phyloP scores from a whole-genome alignment of 2,329 filamentous ascomycete genomes.

The Fusarium tjaetaba region DNA sequence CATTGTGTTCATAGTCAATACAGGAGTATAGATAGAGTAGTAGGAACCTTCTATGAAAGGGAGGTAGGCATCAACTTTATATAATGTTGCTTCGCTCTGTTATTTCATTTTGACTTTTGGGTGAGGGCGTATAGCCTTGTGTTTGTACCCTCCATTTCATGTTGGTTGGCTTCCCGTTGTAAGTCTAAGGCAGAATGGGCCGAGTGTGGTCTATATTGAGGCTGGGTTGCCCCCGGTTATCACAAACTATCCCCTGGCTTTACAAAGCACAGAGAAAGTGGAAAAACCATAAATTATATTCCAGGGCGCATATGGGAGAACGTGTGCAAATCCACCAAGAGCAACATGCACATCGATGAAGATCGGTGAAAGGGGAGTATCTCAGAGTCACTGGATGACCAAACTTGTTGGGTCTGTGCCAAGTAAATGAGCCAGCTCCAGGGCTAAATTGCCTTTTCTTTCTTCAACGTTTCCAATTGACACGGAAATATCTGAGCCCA shows the following conservation, averaged over 20 bases:
- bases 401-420: background rate
- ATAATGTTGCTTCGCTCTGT: background rate
- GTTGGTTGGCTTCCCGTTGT: conserved; percentile 16
- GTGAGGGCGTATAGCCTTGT: background rate
- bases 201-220: background rate
- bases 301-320: background rate
- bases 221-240: background rate
- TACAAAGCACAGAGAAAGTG: background rate
- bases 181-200: conserved; percentile 2
- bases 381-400: background rate
- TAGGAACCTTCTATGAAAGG: background rate
- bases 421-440: background rate
- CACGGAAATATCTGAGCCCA: background rate
- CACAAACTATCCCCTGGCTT: background rate
- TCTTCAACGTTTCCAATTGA: background rate
- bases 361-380: background rate
- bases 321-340: background rate
- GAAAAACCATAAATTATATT: background rate
- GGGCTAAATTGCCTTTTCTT: background rate
- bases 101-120: background rate
- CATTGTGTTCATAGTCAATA: background rate
- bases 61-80: background rate
- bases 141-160: background rate
- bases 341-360: background rate
- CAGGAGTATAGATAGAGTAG: background rate